Evolutionary conservation across 805 yeast species (phyloP), one percentile per base, ranked within the genome.

Genomic region (Candida argentea): DNA sequence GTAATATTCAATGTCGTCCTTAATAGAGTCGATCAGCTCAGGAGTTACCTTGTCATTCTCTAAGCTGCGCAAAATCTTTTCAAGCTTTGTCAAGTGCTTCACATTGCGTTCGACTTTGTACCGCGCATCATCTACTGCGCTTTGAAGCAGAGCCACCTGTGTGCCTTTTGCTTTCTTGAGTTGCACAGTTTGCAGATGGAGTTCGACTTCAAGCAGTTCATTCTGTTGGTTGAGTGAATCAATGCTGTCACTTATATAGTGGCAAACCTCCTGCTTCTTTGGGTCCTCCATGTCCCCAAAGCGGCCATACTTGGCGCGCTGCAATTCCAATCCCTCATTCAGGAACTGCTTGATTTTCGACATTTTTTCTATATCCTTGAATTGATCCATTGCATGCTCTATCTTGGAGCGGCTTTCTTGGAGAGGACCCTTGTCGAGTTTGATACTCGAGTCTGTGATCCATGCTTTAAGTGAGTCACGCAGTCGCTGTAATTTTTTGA

Each of bases 381-480:
- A 91, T 43, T 86, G 72, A 55, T 89, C 98, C 98, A 89, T 89
- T 36, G 91, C 91, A 46, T 86, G 81, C 44, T 89, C 96, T 32
- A 78, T 64, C 38, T 84, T 61, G 27, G 63, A 51, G 10, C 76
- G 70, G 44, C 80, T 82, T 50, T 85, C 91, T 28, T 50, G 63
- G 18, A 62, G 40, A 16, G 45, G 32, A 25, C 36, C 40, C 40
- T 60, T 57, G 37, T 61, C 67, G 44, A 89, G 94, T 51, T 93
- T 86, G 26, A 87, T 86, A 37, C 87, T 94, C 42, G 78, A 82
- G 40, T 89, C 87, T 24, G 89, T 74, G 50, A 86, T 59, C 98
- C 98, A 89, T 32, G 82, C 81, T 58, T 89, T 89, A 44, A 89
- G 83, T 59, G 86, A 97, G 54, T 89, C 98, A 50, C 97, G 71